Base-by-base conservation (phyloP, 306 rosid species). In the Prosopis cineraria region DNA sequence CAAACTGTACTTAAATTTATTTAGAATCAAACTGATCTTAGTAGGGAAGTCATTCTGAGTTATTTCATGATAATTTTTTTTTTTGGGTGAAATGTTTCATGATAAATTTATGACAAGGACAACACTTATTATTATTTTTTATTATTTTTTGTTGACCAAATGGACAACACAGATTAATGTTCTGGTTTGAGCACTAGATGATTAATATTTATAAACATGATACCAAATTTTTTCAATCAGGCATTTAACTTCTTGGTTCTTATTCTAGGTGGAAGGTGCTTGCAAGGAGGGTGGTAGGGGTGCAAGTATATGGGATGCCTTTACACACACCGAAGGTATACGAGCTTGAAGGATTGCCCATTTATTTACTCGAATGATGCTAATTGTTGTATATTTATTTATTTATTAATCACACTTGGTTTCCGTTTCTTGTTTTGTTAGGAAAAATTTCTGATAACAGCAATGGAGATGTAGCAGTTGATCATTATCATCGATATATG, bases 391-490 rank as follows among this genome's bases (percentile, higher is more conserved):
- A n/a, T n/a, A n/a, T n/a, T n/a, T n/a, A n/a, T 80, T 66, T 34
- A 65, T 41, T 50, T 39, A 20, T n/a, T 65, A 1, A 19, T 36
- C 45, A 20, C 2, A 55, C 68, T 79, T 59, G 45, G 19, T 68
- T 52, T 68, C 4, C 52, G 39, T 25, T 17, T 41, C 56, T 87
- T 84, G 76, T 76, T 78, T 80, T 78, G 45, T 20, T 67, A 94
- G 97, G 97, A 27, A 92, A 89, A 67, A 84, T 92, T 67, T 9
- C 88, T 63, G 97, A 94, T 76, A 81, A 78, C 75, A 80, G 98
- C 88, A 94, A 88, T 76, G 97, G 97, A 6, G 97, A 94, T 76
- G 89, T 84, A 62, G 97, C 98, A 58, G 97, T 92, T 78, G 97
- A 92, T 80, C 98, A 94, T 74, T 94, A 90, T 85, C 95, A 94